phyloP scores from a whole-genome alignment of 257 asterid species.

The Przewalskia tangutica region DNA sequence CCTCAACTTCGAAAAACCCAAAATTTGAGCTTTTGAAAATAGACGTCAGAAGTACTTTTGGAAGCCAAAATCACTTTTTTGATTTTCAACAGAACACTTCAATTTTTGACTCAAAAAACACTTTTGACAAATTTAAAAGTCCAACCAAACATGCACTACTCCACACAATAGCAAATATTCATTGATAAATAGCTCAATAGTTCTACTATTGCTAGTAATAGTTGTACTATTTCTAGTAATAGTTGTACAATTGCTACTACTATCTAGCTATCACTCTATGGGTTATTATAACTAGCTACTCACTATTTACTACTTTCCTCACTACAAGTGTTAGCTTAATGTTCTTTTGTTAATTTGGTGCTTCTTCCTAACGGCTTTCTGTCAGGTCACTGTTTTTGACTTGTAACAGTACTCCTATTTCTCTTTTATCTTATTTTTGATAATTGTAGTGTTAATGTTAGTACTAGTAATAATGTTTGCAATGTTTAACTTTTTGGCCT shows the following conservation, averaged over 20 bases:
- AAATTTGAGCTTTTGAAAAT: too few species aligned
- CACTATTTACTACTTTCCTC: not conserved
- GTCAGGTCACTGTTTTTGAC: conserved; percentile 26
- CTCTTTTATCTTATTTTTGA: not conserved
- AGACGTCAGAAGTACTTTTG: too few species aligned
- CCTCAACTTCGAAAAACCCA: too few species aligned
- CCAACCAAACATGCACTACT: too few species aligned
- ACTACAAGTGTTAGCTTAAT: not conserved
- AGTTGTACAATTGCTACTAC: not conserved
- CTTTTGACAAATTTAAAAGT: too few species aligned
- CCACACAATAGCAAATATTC: not conserved
- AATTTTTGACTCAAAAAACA: too few species aligned
- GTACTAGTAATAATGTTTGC: not conserved
- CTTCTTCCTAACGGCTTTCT: conserved; percentile 26
- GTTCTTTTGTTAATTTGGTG: conserved; percentile 1
- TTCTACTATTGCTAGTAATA: not conserved
- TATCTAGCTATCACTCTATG: not conserved
- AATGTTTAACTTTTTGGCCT: not conserved
- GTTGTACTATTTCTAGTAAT: too few species aligned
- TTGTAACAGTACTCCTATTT: not conserved
- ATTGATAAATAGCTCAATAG: not conserved
- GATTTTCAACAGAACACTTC: too few species aligned
- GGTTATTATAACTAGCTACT: not conserved
- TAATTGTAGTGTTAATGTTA: not conserved
- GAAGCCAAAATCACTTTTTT: too few species aligned